These are phyloP conservation scores for Rhodomyrtus tomentosa DNA, from an alignment of 345 rosid species.

Conservation along the genomic window DNA sequence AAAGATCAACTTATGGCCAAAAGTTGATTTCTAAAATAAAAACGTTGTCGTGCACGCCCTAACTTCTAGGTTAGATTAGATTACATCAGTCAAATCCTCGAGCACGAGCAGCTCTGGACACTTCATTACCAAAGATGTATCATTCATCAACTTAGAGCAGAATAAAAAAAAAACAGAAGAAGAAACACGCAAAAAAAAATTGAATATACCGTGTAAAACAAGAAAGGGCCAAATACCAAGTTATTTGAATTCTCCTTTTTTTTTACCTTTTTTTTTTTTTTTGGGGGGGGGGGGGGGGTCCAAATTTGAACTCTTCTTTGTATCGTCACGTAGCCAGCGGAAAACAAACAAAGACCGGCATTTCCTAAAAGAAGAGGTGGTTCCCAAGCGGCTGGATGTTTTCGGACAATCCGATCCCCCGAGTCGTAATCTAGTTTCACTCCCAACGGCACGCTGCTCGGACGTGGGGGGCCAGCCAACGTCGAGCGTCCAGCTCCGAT, in stretches of 20 bases:
- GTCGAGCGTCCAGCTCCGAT: not conserved
- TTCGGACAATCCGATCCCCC: not conserved
- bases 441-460: not conserved
- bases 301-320: too few relatives aligned
- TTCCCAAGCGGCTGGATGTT: not conserved
- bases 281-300: too few relatives aligned
- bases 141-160: not conserved
- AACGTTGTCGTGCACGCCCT: too few relatives aligned
- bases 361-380: not conserved
- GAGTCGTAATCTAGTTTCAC: not conserved
- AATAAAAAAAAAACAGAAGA: not conserved
- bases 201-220: too few relatives aligned
- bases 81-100: not conserved
- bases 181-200: not conserved
- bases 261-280: too few relatives aligned
- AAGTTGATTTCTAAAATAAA: too few relatives aligned
- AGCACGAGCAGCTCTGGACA: too few relatives aligned
- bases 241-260: too few relatives aligned
- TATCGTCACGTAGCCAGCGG: not conserved
- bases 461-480: not conserved
- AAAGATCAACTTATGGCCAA: too few relatives aligned
- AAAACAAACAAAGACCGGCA: not conserved
- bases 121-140: not conserved
- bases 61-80: not conserved
- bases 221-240: too few relatives aligned